Percentiles rank a stretch among this genome's conserved stretches.
phyloP scores from a whole-genome alignment of 805 yeast species.

The Trichomonascus vanleenenianus region DNA sequence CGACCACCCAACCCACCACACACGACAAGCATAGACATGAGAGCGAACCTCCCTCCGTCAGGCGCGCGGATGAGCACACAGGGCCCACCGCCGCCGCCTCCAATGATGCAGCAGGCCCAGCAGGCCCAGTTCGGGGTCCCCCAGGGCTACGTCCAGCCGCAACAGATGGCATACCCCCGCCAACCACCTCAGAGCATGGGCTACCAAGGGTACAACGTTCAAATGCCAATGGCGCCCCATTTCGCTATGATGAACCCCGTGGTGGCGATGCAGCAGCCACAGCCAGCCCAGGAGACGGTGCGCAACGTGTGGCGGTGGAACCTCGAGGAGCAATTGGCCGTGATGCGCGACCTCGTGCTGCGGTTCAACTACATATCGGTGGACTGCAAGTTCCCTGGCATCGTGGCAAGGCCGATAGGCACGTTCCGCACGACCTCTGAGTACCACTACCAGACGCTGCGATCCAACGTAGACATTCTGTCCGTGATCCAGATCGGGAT shows the following conservation, averaged over 20 bases:
- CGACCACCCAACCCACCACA: neutral
- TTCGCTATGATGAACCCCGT: constrained; percentile 1
- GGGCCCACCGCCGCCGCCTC: constrained; percentile 1
- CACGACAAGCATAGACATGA: neutral
- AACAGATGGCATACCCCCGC: constrained; percentile 1
- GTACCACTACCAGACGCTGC: constrained; percentile 91
- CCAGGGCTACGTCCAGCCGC: constrained; percentile 1
- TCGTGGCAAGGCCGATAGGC: constrained; percentile 93
- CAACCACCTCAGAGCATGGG: constrained; percentile 1
- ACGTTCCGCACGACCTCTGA: constrained; percentile 82
- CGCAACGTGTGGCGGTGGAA: constrained; percentile 37
- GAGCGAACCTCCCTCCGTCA: neutral
- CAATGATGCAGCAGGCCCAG: constrained; percentile 3
- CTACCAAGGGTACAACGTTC: neutral
- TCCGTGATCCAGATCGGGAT: constrained; percentile 82
- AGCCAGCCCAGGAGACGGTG: constrained; percentile 17
- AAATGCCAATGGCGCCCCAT: no score
- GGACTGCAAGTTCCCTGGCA: constrained; percentile 93
- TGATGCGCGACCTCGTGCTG: constrained; percentile 30
- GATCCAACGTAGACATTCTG: constrained; percentile 83
- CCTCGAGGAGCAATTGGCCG: constrained; percentile 33
- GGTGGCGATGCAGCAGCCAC: constrained; percentile 14
- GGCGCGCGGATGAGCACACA: neutral
- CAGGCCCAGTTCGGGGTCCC: constrained; percentile 1
- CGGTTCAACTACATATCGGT: constrained; percentile 38